Conservation (phyloP, 192 early-diverging fungal species). For the Coemansia sp. region DNA sequence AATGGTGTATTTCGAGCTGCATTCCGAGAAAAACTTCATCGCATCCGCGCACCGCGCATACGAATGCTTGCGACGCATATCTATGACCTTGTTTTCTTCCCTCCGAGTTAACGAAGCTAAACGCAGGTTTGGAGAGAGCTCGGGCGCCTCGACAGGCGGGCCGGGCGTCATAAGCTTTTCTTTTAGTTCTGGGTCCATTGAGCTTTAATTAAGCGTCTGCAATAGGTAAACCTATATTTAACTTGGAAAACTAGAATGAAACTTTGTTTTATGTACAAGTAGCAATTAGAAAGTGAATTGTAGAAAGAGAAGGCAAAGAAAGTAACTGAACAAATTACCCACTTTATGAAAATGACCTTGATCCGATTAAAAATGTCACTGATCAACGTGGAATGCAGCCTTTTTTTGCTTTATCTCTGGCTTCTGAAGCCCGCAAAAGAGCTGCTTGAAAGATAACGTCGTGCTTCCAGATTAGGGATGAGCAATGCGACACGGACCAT, state of each 20-base stretch:
- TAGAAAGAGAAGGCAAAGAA: too few species aligned
- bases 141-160: slow-evolving; percentile 37
- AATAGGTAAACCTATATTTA: too few species aligned
- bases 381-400: too few species aligned
- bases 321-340: too few species aligned
- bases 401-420: too few species aligned
- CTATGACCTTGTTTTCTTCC: slow-evolving; percentile 45
- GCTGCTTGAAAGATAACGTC: not conserved
- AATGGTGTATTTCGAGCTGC: slow-evolving; percentile 48
- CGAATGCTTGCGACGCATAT: slow-evolving; percentile 47
- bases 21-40: slow-evolving; percentile 43
- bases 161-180: slow-evolving; percentile 48
- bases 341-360: too few species aligned
- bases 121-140: slow-evolving; percentile 26
- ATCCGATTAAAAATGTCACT: too few species aligned
- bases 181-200: slow-evolving; percentile 34
- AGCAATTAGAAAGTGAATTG: too few species aligned
- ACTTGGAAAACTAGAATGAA: too few species aligned
- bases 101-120: slow-evolving; percentile 42
- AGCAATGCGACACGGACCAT: not conserved
- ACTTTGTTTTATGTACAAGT: too few species aligned
- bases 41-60: slow-evolving; percentile 31
- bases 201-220: not conserved
- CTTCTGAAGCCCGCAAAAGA: not conserved
- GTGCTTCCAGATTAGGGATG: not conserved